Base-by-base conservation (phyloP, 208 protist species). In the Novymonas esmeraldas region DNA sequence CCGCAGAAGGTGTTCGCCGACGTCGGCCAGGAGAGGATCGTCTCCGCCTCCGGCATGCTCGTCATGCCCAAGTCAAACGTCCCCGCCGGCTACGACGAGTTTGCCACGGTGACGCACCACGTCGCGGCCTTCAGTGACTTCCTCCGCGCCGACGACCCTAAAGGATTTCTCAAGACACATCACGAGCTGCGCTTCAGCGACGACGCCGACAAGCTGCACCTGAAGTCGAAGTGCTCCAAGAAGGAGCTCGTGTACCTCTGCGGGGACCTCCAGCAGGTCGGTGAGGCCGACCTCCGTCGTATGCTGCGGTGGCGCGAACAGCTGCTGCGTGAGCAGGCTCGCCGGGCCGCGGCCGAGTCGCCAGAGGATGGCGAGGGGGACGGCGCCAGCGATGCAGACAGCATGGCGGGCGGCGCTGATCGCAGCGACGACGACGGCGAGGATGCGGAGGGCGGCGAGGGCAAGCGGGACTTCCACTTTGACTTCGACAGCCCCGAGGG, bases 1-100 rank as follows among this genome's bases (percentile, higher is more conserved):
- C 71, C 97, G 6, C 92, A 97, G 60, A 90, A 90, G 64, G 95
- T 99, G 26, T 99, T 99, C 75, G 78, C 90, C 0, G 94, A 99
- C 51, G 81, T 98, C 6, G 95, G 94, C 36, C 74, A 90, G 73
- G 90, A 96, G 69, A 89, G 97, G 79, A 82, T 94, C 59, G 49
- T 95, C 31, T 86, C 78, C 28, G 64, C 89, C 26, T 78, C 85
- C 11, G 84, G 88, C 46, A 61, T 82, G 31, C 79, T 97, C 18
- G 81, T 94, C 14, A 77, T 75, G 5, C 88, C 91, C 11, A 85
- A 86, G 62, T 85, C 76, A 14, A 94, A 93, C 50, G 94, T 94
- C 18, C 86, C 83, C 20, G 64, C 82, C 18, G 84, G 92, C 52
- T 99, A 99, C 76, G 95, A 97, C 22, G 94, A 98, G 52, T 96